Base-by-base conservation (phyloP, 306 rosid species). In the Cicer pinnatifidum region DNA sequence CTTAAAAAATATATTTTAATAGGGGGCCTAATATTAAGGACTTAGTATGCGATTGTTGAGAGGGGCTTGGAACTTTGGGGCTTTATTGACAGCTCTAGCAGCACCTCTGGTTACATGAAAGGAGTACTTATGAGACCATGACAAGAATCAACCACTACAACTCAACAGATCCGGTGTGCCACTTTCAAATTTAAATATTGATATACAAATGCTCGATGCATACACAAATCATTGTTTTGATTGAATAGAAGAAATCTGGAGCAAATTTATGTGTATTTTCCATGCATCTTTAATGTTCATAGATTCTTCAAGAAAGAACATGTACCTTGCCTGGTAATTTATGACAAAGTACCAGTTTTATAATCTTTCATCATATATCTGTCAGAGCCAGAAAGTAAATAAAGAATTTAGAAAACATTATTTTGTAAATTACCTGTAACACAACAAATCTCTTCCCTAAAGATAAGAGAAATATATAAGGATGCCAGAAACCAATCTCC, bases 351-450 rank as follows among this genome's bases (percentile, higher is more conserved):
- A 59, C 41, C 51, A 40, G 44, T 23, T 80, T 51, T 63, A 56
- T 60, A 72, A 69, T 56, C 5, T 35, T 56, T 13, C 58, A 17
- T 69, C 67, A 63, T 20, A 48, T 74, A 37, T 10, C 28, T 12
- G 40, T 74, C 71, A 69, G 44, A 51, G 46, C 78, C 80, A 74
- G 39, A 64, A 56, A 59, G 64, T 43, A 62, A 78, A 69, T 11
- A 70, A 53, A 74, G 41, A 59, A 23, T 44, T 53, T 62, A 53
- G 23, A 52, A 8, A 67, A 41, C 20, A 41, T 15, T 51, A 20
- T 74, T 69, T 56, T 39, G 68, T 75, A 80, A 64, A 67, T 83
- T 84, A 90, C 96, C 89, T 82, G 80, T 56, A 76, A 77, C 54
- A 75, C 68, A 60, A 51, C 40, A 67, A 37, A 37, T 76, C 81